These are phyloP conservation scores for Claviceps capensis DNA, from an alignment of 2,329 filamentous ascomycete species.

Conservation along the genomic window DNA sequence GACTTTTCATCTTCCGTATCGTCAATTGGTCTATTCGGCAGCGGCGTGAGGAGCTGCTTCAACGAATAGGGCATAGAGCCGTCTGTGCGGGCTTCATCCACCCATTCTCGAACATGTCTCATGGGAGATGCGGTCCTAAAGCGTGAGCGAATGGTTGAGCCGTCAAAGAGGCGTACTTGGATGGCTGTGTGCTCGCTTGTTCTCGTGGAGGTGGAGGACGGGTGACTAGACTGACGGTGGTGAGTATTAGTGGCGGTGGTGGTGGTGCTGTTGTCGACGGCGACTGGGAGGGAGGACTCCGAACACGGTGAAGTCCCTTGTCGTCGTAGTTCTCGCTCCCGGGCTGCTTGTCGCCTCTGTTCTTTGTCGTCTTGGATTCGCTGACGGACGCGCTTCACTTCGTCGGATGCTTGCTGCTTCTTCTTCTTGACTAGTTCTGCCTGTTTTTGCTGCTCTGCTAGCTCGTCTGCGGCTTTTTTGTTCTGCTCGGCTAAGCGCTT, in stretches of 20 bases:
- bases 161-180: slow-evolving; percentile 74
- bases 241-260: background rate
- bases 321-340: slow-evolving; percentile 31
- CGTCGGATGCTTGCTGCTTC: slow-evolving; percentile 51
- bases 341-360: slow-evolving; percentile 45
- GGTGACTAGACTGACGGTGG: slow-evolving; percentile 13
- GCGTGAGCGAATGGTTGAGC: slow-evolving; percentile 58
- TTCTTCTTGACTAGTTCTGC: slow-evolving; percentile 45
- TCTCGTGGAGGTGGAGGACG: slow-evolving; percentile 17
- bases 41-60: slow-evolving; percentile 67
- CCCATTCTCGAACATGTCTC: slow-evolving; percentile 59
- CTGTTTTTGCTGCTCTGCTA: slow-evolving; percentile 32
- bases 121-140: slow-evolving; percentile 56
- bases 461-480: slow-evolving; percentile 34
- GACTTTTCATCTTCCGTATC: slow-evolving; percentile 58
- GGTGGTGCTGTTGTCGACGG: background rate
- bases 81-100: slow-evolving; percentile 49
- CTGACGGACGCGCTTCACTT: slow-evolving; percentile 57
- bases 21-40: slow-evolving; percentile 61
- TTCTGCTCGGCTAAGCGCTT: slow-evolving; percentile 25
- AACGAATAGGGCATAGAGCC: slow-evolving; percentile 61
- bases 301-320: slow-evolving; percentile 15
- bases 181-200: slow-evolving; percentile 34
- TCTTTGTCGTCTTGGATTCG: slow-evolving; percentile 66
- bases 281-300: slow-evolving; percentile 16